A percentile compares a stretch with the other conserved stretches of the same genome.
phyloP scores from a whole-genome alignment of 2,329 filamentous ascomycete genomes.

The Fusarium globosum region DNA sequence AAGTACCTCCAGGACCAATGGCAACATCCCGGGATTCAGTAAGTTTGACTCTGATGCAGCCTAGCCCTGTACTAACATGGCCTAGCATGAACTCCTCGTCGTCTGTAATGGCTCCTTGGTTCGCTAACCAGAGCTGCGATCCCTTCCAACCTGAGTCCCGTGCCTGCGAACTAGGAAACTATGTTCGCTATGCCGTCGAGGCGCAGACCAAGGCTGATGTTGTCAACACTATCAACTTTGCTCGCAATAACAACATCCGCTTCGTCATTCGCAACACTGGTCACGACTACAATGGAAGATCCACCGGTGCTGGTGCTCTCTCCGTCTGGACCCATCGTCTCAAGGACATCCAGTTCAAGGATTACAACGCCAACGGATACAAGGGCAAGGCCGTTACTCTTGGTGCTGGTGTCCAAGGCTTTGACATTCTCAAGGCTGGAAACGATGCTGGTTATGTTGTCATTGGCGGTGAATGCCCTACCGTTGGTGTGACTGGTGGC shows the following conservation, averaged over 20 bases:
- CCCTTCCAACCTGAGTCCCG: constrained; percentile 48
- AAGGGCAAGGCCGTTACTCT: constrained; percentile 63
- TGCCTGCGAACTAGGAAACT: constrained; percentile 57
- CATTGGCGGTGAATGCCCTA: constrained; percentile 65
- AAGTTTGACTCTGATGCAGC: constrained; percentile 26
- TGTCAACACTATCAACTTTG: constrained; percentile 48
- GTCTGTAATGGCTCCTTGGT: constrained; percentile 48
- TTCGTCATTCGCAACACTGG: constrained; percentile 65
- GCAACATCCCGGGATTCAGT: constrained; percentile 59
- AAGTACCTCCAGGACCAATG: constrained; percentile 55
- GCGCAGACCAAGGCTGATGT: constrained; percentile 48
- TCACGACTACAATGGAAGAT: constrained; percentile 65
- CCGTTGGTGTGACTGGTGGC: constrained; percentile 66
- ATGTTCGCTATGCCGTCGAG: constrained; percentile 55
- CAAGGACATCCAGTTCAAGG: constrained; percentile 55
- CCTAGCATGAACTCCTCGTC: constrained; percentile 40
- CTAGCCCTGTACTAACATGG: not conserved
- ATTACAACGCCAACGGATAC: constrained; percentile 58
- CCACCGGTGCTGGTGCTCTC: constrained; percentile 62
- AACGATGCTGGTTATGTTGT: constrained; percentile 57
- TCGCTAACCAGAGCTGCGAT: constrained; percentile 55
- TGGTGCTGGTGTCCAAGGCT: constrained; percentile 64
- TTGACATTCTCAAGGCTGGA: constrained; percentile 59
- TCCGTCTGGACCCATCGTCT: constrained; percentile 56
- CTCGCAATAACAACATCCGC: constrained; percentile 55